Conservation (phyloP, 345 rosid genomes). For the Eucalyptus rudis region DNA sequence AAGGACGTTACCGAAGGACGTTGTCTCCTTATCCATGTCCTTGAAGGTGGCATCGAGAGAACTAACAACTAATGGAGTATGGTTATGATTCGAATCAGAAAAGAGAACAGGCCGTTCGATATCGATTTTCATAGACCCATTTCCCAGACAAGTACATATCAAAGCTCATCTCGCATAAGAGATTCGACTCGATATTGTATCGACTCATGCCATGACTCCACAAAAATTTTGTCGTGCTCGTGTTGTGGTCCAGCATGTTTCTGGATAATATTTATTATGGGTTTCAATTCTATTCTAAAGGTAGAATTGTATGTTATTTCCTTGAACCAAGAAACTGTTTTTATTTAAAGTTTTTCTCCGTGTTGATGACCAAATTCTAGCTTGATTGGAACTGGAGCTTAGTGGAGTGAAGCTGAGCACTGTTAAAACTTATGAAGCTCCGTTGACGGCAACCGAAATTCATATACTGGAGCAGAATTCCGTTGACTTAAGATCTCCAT, state of each 20-base stretch:
- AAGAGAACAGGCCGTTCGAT: not conserved
- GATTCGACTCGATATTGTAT: not conserved
- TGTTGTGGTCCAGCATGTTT: not conserved
- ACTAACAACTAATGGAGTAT: not conserved
- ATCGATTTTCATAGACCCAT: not conserved
- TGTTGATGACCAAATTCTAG: not conserved
- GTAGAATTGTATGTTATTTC: not conserved
- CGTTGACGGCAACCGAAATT: not conserved
- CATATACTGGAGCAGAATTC: not conserved
- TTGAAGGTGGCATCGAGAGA: not conserved
- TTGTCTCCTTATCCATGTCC: not conserved
- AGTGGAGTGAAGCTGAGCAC: not conserved
- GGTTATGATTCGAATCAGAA: not conserved
- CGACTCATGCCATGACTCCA: too few species aligned
- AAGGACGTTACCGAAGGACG: not conserved
- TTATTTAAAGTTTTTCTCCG: not conserved
- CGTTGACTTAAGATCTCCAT: too few species aligned
- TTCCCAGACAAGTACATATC: not conserved
- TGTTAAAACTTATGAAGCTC: not conserved
- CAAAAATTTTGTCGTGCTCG: not conserved
- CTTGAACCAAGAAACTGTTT: too few species aligned
- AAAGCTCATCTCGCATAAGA: not conserved
- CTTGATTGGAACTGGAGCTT: not conserved
- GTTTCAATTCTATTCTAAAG: not conserved
- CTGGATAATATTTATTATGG: not conserved